Evolutionary conservation across 129 eudicot species (phyloP).

Genomic region (Artemisia tridentata): DNA sequence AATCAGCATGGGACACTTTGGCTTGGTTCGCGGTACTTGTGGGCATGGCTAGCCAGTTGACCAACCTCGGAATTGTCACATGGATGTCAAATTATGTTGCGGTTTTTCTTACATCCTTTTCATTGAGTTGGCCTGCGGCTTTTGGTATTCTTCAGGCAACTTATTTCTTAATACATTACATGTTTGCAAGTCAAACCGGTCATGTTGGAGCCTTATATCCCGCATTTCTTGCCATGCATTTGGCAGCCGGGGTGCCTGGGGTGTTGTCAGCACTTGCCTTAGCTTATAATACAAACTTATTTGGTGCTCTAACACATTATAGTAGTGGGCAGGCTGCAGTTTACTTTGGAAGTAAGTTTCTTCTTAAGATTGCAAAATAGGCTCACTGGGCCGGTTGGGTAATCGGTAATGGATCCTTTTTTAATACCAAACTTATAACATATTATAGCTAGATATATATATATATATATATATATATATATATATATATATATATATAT

Average conservation of each 20-base stretch:
- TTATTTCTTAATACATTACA: slow-evolving; percentile 80
- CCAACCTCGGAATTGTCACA: slow-evolving; percentile 66
- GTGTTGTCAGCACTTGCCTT: slow-evolving; percentile 65
- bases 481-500: no score
- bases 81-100: slow-evolving; percentile 73
- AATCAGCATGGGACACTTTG: slow-evolving; percentile 93
- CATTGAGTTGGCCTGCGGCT: slow-evolving; percentile 61
- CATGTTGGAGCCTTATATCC: slow-evolving; percentile 88
- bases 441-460: neutral
- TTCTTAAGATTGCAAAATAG: neutral
- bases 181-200: slow-evolving; percentile 94
- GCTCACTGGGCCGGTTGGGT: neutral
- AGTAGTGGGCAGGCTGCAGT: slow-evolving; percentile 98
- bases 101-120: slow-evolving; percentile 40
- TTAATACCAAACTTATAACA: neutral
- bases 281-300: slow-evolving; percentile 81
- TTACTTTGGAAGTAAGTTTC: slow-evolving; percentile 72
- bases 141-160: slow-evolving; percentile 70
- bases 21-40: slow-evolving; percentile 87
- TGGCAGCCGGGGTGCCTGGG: slow-evolving; percentile 78
- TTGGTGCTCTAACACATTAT: slow-evolving; percentile 86
- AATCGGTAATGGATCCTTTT: neutral
- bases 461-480: no score
- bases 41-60: slow-evolving; percentile 84
- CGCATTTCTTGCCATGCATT: slow-evolving; percentile 78